Percentiles rank a stretch among this genome's conserved stretches.
phyloP scores from a whole-genome alignment of 306 rosid genomes.

The Crataegus laevigata region DNA sequence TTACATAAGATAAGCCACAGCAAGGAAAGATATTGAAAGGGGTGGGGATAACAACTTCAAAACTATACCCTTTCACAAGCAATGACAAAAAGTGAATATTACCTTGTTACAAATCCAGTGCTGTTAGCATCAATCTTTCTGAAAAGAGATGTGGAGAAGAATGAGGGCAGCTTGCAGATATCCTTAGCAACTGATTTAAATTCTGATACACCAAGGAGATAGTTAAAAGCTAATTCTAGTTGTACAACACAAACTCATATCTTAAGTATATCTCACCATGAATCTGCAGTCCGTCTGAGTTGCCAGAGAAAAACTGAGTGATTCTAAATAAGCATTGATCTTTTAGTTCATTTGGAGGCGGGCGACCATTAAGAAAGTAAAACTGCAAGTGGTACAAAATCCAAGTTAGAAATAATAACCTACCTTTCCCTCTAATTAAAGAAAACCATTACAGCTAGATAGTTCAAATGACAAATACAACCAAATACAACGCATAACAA shows the following conservation, averaged over 20 bases:
- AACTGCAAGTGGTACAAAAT: slow-evolving; percentile 57
- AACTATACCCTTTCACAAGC: not conserved
- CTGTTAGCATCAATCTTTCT: slow-evolving; percentile 67
- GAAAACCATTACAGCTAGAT: slow-evolving; percentile 2
- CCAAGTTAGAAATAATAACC: slow-evolving; percentile 12
- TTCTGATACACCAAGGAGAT: slow-evolving; percentile 46
- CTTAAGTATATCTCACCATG: slow-evolving; percentile 58
- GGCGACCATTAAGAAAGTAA: slow-evolving; percentile 86
- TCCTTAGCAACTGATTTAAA: slow-evolving; percentile 82
- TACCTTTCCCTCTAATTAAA: not conserved
- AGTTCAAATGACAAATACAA: slow-evolving; percentile 13
- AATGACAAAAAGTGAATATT: slow-evolving; percentile 15
- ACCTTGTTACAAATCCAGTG: slow-evolving; percentile 88
- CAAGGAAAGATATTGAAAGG: not conserved
- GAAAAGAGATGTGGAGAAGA: slow-evolving; percentile 69
- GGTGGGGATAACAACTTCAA: not conserved
- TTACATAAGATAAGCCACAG: not conserved
- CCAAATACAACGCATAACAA: not conserved
- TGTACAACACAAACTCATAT: slow-evolving; percentile 18
- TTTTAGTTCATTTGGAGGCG: slow-evolving; percentile 71
- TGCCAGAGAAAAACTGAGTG: slow-evolving; percentile 66
- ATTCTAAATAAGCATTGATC: slow-evolving; percentile 62
- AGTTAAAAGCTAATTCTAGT: slow-evolving; percentile 25
- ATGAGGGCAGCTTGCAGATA: slow-evolving; percentile 95
- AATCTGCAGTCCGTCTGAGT: slow-evolving; percentile 68